A percentile compares a stretch with the other conserved stretches of the same genome.
phyloP scores from a whole-genome alignment of 257 asterid species.

The Knoxia roxburghii region DNA sequence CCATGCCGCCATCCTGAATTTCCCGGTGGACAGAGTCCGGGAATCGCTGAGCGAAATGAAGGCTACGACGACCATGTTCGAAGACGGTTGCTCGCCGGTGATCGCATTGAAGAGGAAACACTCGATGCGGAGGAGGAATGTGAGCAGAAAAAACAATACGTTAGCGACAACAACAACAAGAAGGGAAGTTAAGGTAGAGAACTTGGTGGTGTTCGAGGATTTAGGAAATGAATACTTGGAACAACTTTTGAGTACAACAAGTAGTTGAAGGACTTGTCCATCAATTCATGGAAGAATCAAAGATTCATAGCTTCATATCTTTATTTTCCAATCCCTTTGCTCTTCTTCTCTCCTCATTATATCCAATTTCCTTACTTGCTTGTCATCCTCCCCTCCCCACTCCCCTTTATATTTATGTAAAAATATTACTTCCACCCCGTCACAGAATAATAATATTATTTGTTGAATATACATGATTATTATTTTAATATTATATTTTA shows the following conservation, averaged over 20 bases:
- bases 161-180: no score
- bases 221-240: conserved; percentile 74
- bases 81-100: conserved; percentile 52
- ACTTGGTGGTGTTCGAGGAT: conserved; percentile 67
- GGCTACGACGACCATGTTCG: conserved; percentile 17
- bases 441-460: no score
- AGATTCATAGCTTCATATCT: conserved; percentile 12
- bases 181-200: conserved; percentile 34
- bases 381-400: neutral
- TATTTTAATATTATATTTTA: no score
- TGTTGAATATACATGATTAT: no score
- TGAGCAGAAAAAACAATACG: conserved; percentile 14
- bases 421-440: no score
- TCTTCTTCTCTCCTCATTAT: no score
- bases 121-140: conserved; percentile 49
- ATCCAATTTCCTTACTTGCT: neutral
- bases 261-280: no score
- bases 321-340: neutral
- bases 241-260: conserved; percentile 45
- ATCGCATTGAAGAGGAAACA: conserved; percentile 70
- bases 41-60: conserved; percentile 52
- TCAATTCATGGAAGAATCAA: conserved; percentile 19
- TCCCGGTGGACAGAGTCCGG: conserved; percentile 56
- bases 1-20: conserved; percentile 48
- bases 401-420: neutral